These are phyloP conservation scores for Astraeus odoratus DNA, from an alignment of 768 basidiomycete genomes.

Conservation along the genomic window DNA sequence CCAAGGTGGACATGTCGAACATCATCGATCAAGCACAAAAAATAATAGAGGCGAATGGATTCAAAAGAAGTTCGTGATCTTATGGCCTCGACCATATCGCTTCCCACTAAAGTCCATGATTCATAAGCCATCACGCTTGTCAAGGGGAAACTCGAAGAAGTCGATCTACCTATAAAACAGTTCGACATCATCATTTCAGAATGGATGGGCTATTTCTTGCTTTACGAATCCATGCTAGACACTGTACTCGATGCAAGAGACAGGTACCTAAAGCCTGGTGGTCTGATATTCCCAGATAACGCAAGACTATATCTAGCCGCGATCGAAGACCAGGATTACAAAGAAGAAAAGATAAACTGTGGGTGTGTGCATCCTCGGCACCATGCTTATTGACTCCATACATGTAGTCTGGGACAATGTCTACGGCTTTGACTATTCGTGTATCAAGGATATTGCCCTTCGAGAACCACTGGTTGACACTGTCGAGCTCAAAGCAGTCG, in stretches of 20 bases:
- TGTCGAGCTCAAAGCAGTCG: slow-evolving; percentile 94
- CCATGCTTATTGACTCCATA: slow-evolving; percentile 2
- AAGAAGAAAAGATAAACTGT: slow-evolving; percentile 99
- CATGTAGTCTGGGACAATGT: slow-evolving; percentile 95
- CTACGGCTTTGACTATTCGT: slow-evolving; percentile 98
- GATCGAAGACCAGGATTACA: slow-evolving; percentile 99
- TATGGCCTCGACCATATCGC: background rate
- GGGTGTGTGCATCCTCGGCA: background rate
- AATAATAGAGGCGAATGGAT: slow-evolving; percentile 94
- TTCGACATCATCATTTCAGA: slow-evolving; percentile 99
- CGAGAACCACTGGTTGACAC: slow-evolving; percentile 97
- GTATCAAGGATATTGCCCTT: slow-evolving; percentile 97
- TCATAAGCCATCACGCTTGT: slow-evolving; percentile 82
- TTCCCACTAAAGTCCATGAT: slow-evolving; percentile 2
- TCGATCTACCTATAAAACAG: slow-evolving; percentile 77
- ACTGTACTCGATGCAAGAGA: slow-evolving; percentile 95
- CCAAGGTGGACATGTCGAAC: slow-evolving; percentile 98
- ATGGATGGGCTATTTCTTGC: slow-evolving; percentile 99
- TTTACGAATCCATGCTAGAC: slow-evolving; percentile 99
- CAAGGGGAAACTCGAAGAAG: slow-evolving; percentile 96
- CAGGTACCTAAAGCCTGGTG: slow-evolving; percentile 88
- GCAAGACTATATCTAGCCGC: slow-evolving; percentile 91
- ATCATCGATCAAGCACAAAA: slow-evolving; percentile 99
- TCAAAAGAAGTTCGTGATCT: slow-evolving; percentile 77
- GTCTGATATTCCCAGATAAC: slow-evolving; percentile 93